These are phyloP conservation scores for Lodderomyces margitis DNA, from an alignment of 1,139 yeast genomes.

Conservation along the genomic window DNA sequence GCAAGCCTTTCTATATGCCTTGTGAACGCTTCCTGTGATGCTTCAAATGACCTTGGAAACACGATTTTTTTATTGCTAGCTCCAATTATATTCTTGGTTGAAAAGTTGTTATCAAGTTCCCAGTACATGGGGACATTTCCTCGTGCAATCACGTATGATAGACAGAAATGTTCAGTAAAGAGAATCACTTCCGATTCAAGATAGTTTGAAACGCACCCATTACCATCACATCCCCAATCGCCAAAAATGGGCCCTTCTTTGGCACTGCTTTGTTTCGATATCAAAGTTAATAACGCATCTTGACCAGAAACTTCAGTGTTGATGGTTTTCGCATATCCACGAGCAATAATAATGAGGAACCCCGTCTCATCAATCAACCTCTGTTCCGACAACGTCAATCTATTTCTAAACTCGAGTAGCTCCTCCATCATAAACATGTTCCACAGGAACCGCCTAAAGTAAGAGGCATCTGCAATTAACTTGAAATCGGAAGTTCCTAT, in stretches of 20 bases:
- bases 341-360: slow-evolving; percentile 55
- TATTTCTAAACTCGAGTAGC: slow-evolving; percentile 55
- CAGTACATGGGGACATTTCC: slow-evolving; percentile 75
- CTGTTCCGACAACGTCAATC: slow-evolving; percentile 52
- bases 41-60: slow-evolving; percentile 59
- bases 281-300: slow-evolving; percentile 55
- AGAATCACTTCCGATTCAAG: slow-evolving; percentile 66
- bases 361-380: slow-evolving; percentile 53
- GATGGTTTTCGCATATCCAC: slow-evolving; percentile 68
- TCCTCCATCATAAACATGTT: slow-evolving; percentile 58
- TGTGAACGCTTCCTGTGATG: slow-evolving; percentile 62
- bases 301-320: slow-evolving; percentile 39
- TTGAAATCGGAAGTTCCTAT: slow-evolving; percentile 24
- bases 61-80: slow-evolving; percentile 46
- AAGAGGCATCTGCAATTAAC: slow-evolving; percentile 43
- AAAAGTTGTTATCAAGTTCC: slow-evolving; percentile 49
- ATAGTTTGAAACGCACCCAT: slow-evolving; percentile 65
- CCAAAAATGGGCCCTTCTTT: slow-evolving; percentile 64
- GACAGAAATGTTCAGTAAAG: slow-evolving; percentile 49
- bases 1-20: slow-evolving; percentile 60
- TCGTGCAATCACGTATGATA: slow-evolving; percentile 57
- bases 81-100: slow-evolving; percentile 35
- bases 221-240: slow-evolving; percentile 68
- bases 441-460: slow-evolving; percentile 64
- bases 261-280: slow-evolving; percentile 64